Percentiles rank a stretch among this genome's conserved stretches.
phyloP scores from a whole-genome alignment of 257 asterid genomes.

The Solanum habrochaites region DNA sequence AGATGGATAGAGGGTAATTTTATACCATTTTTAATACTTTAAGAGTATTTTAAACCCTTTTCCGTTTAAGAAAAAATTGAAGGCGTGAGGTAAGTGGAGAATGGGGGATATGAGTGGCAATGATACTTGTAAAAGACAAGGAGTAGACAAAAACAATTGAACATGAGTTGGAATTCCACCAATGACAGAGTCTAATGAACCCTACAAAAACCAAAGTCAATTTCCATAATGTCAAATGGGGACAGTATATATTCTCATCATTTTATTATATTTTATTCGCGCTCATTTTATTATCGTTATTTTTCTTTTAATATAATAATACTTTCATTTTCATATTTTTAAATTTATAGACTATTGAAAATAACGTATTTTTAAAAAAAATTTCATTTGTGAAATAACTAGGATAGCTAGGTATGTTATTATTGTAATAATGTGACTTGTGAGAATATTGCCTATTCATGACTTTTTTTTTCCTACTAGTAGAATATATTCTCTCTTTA shows the following conservation, averaged over 20 bases:
- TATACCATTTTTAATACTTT: too few relatives aligned
- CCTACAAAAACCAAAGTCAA: slow-evolving; percentile 23
- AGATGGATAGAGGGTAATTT: too few relatives aligned
- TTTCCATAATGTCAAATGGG: slow-evolving; percentile 1
- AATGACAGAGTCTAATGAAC: background rate
- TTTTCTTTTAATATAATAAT: background rate
- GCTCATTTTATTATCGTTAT: background rate
- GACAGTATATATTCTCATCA: background rate
- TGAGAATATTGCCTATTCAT: background rate
- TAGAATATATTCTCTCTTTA: background rate
- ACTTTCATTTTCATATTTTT: background rate
- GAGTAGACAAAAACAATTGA: slow-evolving; percentile 29
- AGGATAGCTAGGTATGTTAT: too few relatives aligned
- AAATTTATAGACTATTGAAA: too few relatives aligned
- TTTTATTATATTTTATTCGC: background rate
- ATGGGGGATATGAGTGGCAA: slow-evolving; percentile 15
- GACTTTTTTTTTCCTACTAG: background rate
- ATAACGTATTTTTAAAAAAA: too few relatives aligned
- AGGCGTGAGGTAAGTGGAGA: background rate
- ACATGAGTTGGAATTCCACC: slow-evolving; percentile 63
- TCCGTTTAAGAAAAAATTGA: background rate
- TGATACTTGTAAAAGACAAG: slow-evolving; percentile 13
- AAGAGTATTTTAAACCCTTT: too few relatives aligned
- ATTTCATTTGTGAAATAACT: too few relatives aligned
- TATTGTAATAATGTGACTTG: background rate